phyloP scores from a whole-genome alignment of 1,284 basidiomycete genomes.

The Tylopilus sp. region DNA sequence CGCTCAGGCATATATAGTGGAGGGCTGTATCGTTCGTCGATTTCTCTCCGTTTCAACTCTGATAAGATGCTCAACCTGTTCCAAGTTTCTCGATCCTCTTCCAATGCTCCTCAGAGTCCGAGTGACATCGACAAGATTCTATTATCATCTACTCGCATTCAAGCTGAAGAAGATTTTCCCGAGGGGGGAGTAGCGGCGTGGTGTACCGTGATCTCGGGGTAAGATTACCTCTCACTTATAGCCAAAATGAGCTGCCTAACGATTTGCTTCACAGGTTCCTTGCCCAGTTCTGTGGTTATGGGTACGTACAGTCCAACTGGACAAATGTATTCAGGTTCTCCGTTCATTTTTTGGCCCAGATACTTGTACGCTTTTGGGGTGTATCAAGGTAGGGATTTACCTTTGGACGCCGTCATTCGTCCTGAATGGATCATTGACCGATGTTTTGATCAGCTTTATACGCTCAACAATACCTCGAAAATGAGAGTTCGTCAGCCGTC shows the following conservation, averaged over 20 bases:
- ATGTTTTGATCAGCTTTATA: too few relatives aligned
- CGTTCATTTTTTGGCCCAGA: neutral
- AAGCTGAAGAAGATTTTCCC: neutral
- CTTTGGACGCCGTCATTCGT: neutral
- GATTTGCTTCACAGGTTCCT: neutral
- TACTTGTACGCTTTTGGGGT: neutral
- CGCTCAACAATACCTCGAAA: too few relatives aligned
- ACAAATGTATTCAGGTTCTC: neutral
- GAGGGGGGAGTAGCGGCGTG: neutral
- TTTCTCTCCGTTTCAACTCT: neutral
- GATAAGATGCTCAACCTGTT: neutral
- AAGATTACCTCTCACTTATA: neutral
- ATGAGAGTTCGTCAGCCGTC: too few relatives aligned
- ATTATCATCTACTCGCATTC: neutral
- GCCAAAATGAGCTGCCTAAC: neutral
- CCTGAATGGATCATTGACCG: neutral
- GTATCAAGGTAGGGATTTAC: neutral
- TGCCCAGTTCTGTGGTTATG: neutral
- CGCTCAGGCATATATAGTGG: neutral
- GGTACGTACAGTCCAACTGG: neutral
- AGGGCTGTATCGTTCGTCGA: neutral
- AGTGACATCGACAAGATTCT: neutral
- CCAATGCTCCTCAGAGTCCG: neutral
- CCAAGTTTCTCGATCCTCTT: neutral
- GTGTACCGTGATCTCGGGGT: neutral